Evolutionary conservation across 805 yeast genomes (phyloP), one percentile per base, ranked within the genome.

Genomic region (Sugiyamaella boreocaroliniensis): DNA sequence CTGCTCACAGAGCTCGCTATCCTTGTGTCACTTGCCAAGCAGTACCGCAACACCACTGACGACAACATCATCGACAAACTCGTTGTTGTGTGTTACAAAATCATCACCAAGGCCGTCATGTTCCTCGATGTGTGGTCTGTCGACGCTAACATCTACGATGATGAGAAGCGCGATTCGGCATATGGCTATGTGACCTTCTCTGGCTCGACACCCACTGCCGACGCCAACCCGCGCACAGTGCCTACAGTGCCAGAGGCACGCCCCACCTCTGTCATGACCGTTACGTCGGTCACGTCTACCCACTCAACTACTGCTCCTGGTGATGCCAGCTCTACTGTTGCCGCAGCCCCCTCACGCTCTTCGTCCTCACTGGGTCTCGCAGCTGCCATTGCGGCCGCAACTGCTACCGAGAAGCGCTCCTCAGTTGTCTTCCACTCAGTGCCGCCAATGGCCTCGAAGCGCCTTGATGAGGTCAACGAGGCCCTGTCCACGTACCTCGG

Each of bases 1-100:
- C 60, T 72, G 44, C 65, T 71, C 37, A 67, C 72, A 1, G 74
- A 72, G 51, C 64, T 71, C 26, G 73, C 74, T 8, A 67, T 63
- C 41, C 58, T 71, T 37, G 73, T 71, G 14, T 64, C 69, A 7
- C 58, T 63, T 46, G 74, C 74, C 16, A 66, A 68, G 52, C 61
- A 62, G 53, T 58, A 68, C 56, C 57, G 62, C 42, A 58, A 61
- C 55, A 57, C 67, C 29, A 57, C 64, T 41, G 67, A 63, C 50
- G 64, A 62, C 44, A 54, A 54, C 11, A 59, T 64, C 18, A 63
- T 66, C 37, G 69, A 67, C 34, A 60, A 64, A 46, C 60, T 70
- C 37, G 64, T 67, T 20, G 55, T 61, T 15, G 67, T 65, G 34
- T 60, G 68, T 40, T 62, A 60, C 58, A 59, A 67, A 16, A 60